Conservation (phyloP, 2,329 filamentous ascomycete species). For the Alternaria viburni region DNA sequence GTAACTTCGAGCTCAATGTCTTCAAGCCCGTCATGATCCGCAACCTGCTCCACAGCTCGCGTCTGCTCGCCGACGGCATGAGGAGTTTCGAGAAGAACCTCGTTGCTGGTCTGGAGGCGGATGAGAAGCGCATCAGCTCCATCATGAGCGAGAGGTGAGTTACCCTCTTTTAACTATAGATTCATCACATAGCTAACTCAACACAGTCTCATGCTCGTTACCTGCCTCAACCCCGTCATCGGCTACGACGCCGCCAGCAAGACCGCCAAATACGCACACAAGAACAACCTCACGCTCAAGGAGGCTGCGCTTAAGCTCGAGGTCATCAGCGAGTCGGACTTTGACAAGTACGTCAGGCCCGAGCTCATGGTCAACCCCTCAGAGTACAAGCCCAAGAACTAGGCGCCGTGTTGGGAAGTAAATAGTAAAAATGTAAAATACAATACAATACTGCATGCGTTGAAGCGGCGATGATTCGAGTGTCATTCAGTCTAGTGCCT, state of each 20-base stretch:
- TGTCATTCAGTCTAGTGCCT: no score
- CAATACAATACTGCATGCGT: neutral
- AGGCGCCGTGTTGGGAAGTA: neutral
- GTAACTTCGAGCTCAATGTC: conserved; percentile 98
- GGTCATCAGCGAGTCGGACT: conserved; percentile 85
- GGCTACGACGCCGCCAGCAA: conserved; percentile 45
- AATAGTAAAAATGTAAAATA: neutral
- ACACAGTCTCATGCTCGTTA: conserved; percentile 91
- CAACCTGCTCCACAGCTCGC: conserved; percentile 90
- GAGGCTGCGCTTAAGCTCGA: conserved; percentile 92
- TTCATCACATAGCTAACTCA: conserved; percentile 11
- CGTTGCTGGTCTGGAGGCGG: conserved; percentile 84
- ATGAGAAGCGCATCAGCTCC: conserved; percentile 87
- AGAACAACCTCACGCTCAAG: conserved; percentile 95
- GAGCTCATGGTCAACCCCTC: conserved; percentile 94
- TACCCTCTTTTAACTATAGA: no score
- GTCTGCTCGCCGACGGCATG: conserved; percentile 91
- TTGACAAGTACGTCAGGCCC: conserved; percentile 86
- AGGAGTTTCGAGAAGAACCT: conserved; percentile 93
- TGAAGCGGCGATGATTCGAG: neutral
- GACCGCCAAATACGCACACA: conserved; percentile 79
- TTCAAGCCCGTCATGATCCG: conserved; percentile 97
- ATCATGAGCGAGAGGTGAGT: conserved; percentile 93
- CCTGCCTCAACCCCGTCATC: conserved; percentile 62
- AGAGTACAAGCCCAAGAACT: conserved; percentile 59